phyloP scores from a whole-genome alignment of 106 monocot species.

The Allium sativum region DNA sequence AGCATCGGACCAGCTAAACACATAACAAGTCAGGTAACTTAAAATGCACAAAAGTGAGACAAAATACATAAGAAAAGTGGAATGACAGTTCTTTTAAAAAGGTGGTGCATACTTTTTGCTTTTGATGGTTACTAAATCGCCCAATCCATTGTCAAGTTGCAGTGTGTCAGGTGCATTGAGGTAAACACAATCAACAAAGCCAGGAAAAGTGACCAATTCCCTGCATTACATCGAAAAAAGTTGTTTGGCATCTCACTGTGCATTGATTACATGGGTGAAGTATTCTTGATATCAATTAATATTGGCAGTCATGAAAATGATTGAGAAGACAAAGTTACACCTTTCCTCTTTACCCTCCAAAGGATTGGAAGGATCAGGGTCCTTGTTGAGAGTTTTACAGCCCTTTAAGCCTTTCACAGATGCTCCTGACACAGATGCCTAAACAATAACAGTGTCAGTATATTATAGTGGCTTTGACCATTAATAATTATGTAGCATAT shows the following conservation, averaged over 20 bases:
- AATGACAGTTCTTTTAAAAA: not conserved
- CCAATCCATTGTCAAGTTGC: slow-evolving; percentile 80
- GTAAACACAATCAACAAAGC: slow-evolving; percentile 94
- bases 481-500: not conserved
- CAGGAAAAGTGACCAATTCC: slow-evolving; percentile 71
- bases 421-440: slow-evolving; percentile 68
- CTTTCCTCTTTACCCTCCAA: slow-evolving; percentile 74
- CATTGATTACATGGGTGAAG: slow-evolving; percentile 1
- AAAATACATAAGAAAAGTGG: not conserved
- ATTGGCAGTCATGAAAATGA: not conserved
- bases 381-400: slow-evolving; percentile 85
- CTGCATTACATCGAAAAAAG: slow-evolving; percentile 24
- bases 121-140: slow-evolving; percentile 49
- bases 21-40: not conserved
- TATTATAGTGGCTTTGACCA: no score
- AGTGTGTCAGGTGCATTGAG: slow-evolving; percentile 59
- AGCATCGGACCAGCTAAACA: slow-evolving; percentile 82
- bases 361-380: slow-evolving; percentile 90
- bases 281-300: not conserved
- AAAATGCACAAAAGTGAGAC: not conserved
- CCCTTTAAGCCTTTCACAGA: slow-evolving; percentile 79
- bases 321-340: slow-evolving; percentile 13
- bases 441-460: slow-evolving; percentile 1
- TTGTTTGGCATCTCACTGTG: not conserved
- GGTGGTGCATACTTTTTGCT: slow-evolving; percentile 51